Conservation (phyloP, 2,329 filamentous ascomycete genomes). For the Tolypocladium guangdongense region DNA sequence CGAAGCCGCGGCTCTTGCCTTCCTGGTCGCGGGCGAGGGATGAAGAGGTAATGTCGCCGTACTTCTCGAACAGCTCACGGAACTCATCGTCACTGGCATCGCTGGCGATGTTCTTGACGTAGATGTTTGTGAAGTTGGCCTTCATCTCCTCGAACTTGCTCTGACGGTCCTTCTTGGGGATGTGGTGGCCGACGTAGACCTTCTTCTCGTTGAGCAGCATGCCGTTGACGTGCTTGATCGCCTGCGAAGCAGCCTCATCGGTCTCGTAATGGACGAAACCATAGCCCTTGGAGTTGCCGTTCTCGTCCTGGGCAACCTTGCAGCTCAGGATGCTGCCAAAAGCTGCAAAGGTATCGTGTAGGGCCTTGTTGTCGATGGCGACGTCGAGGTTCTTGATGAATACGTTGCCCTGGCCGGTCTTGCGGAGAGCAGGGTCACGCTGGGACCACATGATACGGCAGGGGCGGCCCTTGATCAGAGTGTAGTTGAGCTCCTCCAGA, state of each 20-base stretch:
- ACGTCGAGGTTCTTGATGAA: constrained; percentile 99
- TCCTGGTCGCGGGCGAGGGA: constrained; percentile 83
- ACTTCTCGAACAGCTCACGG: constrained; percentile 83
- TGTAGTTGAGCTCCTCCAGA: constrained; percentile 99
- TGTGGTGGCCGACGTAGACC: constrained; percentile 98
- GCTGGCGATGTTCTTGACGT: constrained; percentile 91
- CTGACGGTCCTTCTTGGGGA: constrained; percentile 99
- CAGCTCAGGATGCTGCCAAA: constrained; percentile 99
- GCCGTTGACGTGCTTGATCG: constrained; percentile 99
- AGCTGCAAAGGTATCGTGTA: constrained; percentile 97
- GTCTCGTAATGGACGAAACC: constrained; percentile 99
- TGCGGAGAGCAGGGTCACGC: constrained; percentile 96
- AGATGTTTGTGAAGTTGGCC: constrained; percentile 99
- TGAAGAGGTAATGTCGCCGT: constrained; percentile 88
- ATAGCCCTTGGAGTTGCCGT: constrained; percentile 94
- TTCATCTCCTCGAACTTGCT: constrained; percentile 99
- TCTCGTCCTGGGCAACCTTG: constrained; percentile 98
- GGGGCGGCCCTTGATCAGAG: constrained; percentile 93
- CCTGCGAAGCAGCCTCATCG: constrained; percentile 88
- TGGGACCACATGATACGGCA: constrained; percentile 99
- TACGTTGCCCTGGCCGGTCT: constrained; percentile 98
- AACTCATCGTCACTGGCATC: constrained; percentile 91
- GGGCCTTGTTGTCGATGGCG: constrained; percentile 99
- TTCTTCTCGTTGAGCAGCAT: constrained; percentile 99
- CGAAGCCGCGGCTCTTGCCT: constrained; percentile 90